phyloP scores from a whole-genome alignment of 1,139 yeast species.

The Yamadazyma jaroonii region DNA sequence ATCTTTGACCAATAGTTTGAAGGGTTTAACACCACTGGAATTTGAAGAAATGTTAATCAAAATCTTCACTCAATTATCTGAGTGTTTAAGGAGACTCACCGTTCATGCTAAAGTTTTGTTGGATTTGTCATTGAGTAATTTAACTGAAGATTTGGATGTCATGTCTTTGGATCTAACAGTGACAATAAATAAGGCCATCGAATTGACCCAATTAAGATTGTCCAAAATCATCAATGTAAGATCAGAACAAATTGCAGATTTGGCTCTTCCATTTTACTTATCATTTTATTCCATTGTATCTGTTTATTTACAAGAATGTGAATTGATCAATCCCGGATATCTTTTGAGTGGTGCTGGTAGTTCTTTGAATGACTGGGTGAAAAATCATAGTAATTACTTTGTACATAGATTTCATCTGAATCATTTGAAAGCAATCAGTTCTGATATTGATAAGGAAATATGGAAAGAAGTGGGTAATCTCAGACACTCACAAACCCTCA shows the following conservation, averaged over 20 bases:
- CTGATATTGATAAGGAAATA: conserved; percentile 60
- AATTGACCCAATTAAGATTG: conserved; percentile 71
- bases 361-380: conserved; percentile 61
- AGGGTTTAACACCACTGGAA: conserved; percentile 66
- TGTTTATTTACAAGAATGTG: conserved; percentile 79
- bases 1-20: conserved; percentile 49
- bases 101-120: conserved; percentile 77
- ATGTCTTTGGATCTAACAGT: conserved; percentile 65
- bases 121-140: conserved; percentile 64
- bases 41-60: conserved; percentile 68
- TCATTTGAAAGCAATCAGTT: conserved; percentile 42
- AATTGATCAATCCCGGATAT: conserved; percentile 73
- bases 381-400: conserved; percentile 64
- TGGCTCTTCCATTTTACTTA: conserved; percentile 55
- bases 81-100: conserved; percentile 69
- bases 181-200: conserved; percentile 63
- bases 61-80: conserved; percentile 65
- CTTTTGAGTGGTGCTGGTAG: conserved; percentile 50
- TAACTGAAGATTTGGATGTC: conserved; percentile 35
- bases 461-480: conserved; percentile 64
- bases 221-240: conserved; percentile 79
- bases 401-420: conserved; percentile 56
- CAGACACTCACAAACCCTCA: conserved; percentile 43
- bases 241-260: conserved; percentile 63
- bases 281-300: conserved; percentile 65